These are phyloP conservation scores for Trichoderma atrobrunneum DNA, from an alignment of 2,329 filamentous ascomycete species.

Conservation along the genomic window DNA sequence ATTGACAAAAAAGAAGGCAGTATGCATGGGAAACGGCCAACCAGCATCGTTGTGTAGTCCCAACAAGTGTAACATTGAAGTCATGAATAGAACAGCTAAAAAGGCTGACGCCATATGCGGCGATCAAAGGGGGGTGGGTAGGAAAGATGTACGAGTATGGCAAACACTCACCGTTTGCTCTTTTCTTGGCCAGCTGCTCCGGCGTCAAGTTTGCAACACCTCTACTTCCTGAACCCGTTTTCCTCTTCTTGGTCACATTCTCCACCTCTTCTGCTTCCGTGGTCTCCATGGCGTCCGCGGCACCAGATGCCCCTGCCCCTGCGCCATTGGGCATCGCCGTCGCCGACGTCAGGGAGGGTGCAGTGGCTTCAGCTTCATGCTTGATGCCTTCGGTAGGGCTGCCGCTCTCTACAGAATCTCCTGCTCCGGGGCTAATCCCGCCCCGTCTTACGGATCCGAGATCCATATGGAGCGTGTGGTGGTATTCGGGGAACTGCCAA, in stretches of 20 bases:
- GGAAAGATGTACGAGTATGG: background rate
- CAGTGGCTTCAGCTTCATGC: background rate
- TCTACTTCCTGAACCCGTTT: constrained; percentile 43
- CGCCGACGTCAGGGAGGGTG: background rate
- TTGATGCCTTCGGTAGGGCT: constrained; percentile 8
- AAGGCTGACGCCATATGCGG: background rate
- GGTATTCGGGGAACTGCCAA: constrained; percentile 6
- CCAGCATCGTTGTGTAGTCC: background rate
- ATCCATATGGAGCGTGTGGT: constrained; percentile 16
- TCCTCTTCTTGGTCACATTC: constrained; percentile 40
- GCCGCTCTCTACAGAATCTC: constrained; percentile 5
- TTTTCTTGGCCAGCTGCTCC: constrained; percentile 69
- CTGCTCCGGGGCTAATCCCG: constrained; percentile 13
- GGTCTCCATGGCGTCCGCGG: constrained; percentile 4
- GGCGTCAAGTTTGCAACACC: constrained; percentile 65
- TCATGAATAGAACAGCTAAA: background rate
- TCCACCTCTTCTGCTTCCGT: constrained; percentile 6
- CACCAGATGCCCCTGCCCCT: background rate
- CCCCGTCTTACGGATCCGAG: constrained; percentile 1
- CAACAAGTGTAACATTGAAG: background rate
- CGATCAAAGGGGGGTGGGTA: background rate
- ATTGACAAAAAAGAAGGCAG: background rate
- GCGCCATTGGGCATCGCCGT: constrained; percentile 5
- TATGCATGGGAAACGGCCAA: background rate
- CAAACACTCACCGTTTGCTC: constrained; percentile 52